Conservation (phyloP, 805 yeast species). For the Yarrowia bubula region DNA sequence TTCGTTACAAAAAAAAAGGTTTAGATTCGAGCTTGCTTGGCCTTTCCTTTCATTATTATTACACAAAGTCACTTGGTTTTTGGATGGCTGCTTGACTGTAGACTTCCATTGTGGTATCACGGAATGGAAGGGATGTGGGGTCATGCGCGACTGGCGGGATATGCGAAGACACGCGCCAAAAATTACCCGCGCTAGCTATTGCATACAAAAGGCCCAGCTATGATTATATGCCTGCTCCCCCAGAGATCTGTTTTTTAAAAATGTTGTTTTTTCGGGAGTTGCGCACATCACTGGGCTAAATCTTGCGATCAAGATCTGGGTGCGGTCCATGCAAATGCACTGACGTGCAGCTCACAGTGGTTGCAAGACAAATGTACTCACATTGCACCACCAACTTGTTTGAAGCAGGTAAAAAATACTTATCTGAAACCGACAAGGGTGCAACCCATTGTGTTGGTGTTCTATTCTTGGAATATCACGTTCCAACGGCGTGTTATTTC, state of each 20-base stretch:
- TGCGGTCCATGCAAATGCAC: neutral
- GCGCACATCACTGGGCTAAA: conserved; percentile 12
- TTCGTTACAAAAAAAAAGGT: neutral
- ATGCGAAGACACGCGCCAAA: too few species aligned
- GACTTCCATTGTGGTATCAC: neutral
- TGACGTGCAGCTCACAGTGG: neutral
- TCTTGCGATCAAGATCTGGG: conserved; percentile 8
- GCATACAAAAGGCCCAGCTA: too few species aligned
- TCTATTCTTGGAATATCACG: neutral
- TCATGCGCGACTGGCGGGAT: too few species aligned
- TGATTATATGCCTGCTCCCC: neutral
- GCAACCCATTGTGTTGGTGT: neutral
- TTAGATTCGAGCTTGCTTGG: neutral
- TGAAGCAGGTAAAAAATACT: conserved; percentile 1
- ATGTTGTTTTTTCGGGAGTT: neutral
- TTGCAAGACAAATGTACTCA: neutral
- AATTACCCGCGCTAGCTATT: too few species aligned
- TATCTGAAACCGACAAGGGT: conserved; percentile 15
- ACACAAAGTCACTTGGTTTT: neutral
- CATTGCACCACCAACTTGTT: neutral
- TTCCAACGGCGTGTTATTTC: conserved; percentile 1
- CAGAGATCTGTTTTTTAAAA: neutral
- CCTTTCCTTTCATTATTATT: neutral
- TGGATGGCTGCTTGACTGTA: neutral
- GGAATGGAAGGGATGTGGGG: neutral